Evolutionary conservation across 2,329 filamentous ascomycete genomes (phyloP).

Genomic region (Fusarium napiforme): DNA sequence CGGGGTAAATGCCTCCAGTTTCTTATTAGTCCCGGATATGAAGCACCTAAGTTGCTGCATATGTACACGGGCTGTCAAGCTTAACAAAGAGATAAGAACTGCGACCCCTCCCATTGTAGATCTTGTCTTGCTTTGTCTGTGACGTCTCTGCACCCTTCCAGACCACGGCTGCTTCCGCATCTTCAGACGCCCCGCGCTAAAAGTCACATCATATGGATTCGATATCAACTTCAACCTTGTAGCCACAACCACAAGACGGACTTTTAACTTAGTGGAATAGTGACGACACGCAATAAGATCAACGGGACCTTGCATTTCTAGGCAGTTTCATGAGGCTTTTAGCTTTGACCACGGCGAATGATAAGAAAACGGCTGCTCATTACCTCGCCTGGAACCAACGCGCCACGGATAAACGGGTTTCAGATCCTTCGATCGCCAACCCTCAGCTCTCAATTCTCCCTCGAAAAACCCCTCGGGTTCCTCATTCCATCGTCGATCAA

Average conservation of each 20-base stretch:
- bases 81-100: conserved; percentile 10
- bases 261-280: neutral
- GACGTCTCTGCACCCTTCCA: conserved; percentile 9
- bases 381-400: conserved; percentile 1
- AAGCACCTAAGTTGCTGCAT: conserved; percentile 8
- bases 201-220: conserved; percentile 24
- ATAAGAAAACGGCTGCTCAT: conserved; percentile 4
- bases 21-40: conserved; percentile 34
- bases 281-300: neutral
- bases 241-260: conserved; percentile 6
- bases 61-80: conserved; percentile 15
- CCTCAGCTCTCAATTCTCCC: conserved; percentile 5
- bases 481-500: conserved; percentile 33
- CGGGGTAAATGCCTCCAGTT: conserved; percentile 32
- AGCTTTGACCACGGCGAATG: neutral
- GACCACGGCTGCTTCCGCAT: conserved; percentile 6
- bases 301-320: neutral
- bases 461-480: conserved; percentile 10
- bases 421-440: conserved; percentile 11
- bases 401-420: conserved; percentile 24
- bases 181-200: conserved; percentile 4
- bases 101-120: conserved; percentile 10
- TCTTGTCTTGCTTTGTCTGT: conserved; percentile 7
- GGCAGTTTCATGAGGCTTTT: neutral
- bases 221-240: conserved; percentile 3